Evolutionary conservation across 371 early-diverging fungal species (phyloP), one percentile per base, ranked within the genome.

Genomic region (Apophysomyces sp.): DNA sequence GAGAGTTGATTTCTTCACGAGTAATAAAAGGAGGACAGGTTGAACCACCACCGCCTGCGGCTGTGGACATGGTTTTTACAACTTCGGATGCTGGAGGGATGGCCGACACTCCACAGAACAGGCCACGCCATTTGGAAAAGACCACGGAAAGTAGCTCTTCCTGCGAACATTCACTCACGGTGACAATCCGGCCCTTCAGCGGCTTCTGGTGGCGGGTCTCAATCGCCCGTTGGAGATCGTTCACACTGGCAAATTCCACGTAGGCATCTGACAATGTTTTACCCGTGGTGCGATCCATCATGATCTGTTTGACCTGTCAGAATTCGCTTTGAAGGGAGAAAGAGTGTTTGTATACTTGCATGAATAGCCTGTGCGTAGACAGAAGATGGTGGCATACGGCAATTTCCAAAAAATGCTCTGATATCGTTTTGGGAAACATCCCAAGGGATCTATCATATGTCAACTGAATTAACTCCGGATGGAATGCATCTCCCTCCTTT

Each of bases 61-160:
- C 76, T 4, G 77, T 79, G 0, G 76, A 76, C 76, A 82, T 77
- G 15, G 73, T 65, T 37, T 67, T 72, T 9, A 79, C 68, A 8
- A 76, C 62, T 18, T 76, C 70, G 0, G 60, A 55, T 24, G 68
- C 65, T 2, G 80, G 73, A 55, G 74, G 71, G 55, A 68, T 68
- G 59, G 87, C 77, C 32, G 66, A 75, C 0, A 74, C 72, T 3
- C 80, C 73, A 27, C 67, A 61, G 55, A 86, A 88, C 51, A 81
- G 66, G 0, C 88, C 90, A 15, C 76, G 62, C 84, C 89, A 87
- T 65, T 83, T 84, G 0, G 92, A 89, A 67, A 92, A 92, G 8
- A 90, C 71, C 2, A 85, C 79, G 1, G 68, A 58, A 54, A 88
- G 57, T 2, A 92, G 67, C 60, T 92, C 91, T 58, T 85, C 89